Percentiles rank a stretch among this genome's conserved stretches.
Conservation (phyloP, 2,329 filamentous ascomycete species). For the Elsinoe ampelina region DNA sequence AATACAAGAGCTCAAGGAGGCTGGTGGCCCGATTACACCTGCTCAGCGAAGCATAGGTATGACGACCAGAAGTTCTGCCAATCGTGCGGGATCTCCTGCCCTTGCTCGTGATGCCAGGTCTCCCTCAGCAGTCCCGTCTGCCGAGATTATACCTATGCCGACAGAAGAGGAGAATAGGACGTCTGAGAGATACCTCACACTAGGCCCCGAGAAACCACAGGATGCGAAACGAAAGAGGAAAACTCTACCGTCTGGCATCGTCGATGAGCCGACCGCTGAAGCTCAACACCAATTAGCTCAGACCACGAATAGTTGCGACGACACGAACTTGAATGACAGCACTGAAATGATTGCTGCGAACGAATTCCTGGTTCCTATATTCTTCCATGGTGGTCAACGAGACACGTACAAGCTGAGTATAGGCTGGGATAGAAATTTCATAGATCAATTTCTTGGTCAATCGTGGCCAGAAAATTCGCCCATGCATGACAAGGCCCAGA, state of each 20-base stretch:
- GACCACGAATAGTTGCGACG: not conserved
- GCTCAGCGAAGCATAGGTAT: conserved; percentile 11
- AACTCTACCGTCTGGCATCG: not conserved
- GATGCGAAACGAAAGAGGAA: conserved; percentile 9
- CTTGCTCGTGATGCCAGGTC: conserved; percentile 21
- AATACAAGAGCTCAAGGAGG: conserved; percentile 8
- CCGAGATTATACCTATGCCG: conserved; percentile 19
- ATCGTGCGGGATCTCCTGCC: conserved; percentile 8
- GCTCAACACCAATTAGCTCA: not conserved
- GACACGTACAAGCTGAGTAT: conserved; percentile 25
- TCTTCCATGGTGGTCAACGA: conserved; percentile 23
- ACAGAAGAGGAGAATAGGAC: conserved; percentile 27
- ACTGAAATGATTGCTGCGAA: not conserved
- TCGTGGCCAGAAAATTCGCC: conserved; percentile 12
- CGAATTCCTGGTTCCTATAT: conserved; percentile 23
- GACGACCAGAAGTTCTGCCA: conserved; percentile 10
- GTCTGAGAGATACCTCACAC: conserved; percentile 27
- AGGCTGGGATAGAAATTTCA: conserved; percentile 18
- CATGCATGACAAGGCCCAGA: conserved; percentile 3
- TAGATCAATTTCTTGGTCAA: conserved; percentile 20
- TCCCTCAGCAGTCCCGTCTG: conserved; percentile 27
- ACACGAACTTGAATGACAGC: not conserved
- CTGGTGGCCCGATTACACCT: conserved; percentile 9
- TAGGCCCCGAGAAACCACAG: conserved; percentile 21
- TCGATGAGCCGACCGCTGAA: conserved; percentile 12